Conservation (phyloP, 352 stramenopile genomes). For the Phytopythium oedochilum region DNA sequence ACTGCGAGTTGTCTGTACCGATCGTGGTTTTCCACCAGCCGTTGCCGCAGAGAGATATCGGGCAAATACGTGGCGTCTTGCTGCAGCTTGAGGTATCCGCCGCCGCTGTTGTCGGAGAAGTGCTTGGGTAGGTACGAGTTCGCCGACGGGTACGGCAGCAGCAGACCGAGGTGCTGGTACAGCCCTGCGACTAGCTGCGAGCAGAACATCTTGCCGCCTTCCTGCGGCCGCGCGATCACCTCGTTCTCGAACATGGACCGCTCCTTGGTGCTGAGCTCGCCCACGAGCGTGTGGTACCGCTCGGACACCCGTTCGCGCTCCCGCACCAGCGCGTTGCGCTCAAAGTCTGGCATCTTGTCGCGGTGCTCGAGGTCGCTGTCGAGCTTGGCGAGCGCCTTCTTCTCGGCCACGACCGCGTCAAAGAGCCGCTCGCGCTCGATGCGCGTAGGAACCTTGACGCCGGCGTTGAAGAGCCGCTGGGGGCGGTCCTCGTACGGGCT, state of each 20-base stretch:
- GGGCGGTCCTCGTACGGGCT: constrained; percentile 77
- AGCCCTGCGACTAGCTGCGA: constrained; percentile 74
- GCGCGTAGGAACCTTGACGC: constrained; percentile 59
- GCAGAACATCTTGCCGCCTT: constrained; percentile 71
- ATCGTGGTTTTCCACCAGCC: constrained; percentile 27
- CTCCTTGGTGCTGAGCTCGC: constrained; percentile 51
- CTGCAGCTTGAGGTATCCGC: constrained; percentile 73
- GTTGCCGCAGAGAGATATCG: constrained; percentile 57
- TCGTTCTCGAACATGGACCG: constrained; percentile 84
- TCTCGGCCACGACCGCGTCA: constrained; percentile 50
- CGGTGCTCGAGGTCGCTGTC: constrained; percentile 64
- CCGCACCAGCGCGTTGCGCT: constrained; percentile 58
- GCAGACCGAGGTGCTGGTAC: constrained; percentile 74
- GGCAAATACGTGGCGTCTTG: constrained; percentile 65
- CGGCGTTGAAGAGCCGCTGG: constrained; percentile 73
- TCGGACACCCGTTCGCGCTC: constrained; percentile 43
- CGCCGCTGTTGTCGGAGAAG: constrained; percentile 51
- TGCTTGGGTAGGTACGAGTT: constrained; percentile 89
- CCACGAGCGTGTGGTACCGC: constrained; percentile 54
- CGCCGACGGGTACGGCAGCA: constrained; percentile 76
- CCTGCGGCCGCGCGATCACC: constrained; percentile 29
- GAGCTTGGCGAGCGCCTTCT: constrained; percentile 57
- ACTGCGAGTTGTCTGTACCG: constrained; percentile 21
- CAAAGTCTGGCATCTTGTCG: constrained; percentile 68
- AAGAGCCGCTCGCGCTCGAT: constrained; percentile 74